Percentiles rank a stretch among this genome's conserved stretches.
These are phyloP conservation scores for Diplodia seriata DNA, from an alignment of 2,329 filamentous ascomycete species.

Conservation along the genomic window DNA sequence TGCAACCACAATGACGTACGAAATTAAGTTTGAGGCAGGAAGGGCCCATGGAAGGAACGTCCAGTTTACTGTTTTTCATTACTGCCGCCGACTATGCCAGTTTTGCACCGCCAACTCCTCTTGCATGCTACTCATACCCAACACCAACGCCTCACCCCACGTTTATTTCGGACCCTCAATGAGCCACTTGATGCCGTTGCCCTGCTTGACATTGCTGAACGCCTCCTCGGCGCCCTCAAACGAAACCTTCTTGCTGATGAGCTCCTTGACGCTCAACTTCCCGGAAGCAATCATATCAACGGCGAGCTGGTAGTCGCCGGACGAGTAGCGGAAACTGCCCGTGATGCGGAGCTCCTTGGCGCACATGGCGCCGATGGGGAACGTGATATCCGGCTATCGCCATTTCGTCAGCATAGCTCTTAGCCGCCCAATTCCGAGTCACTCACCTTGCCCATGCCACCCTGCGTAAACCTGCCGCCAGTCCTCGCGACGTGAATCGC, in stretches of 20 bases:
- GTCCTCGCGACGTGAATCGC: constrained; percentile 57
- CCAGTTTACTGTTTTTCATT: background rate
- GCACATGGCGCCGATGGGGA: constrained; percentile 90
- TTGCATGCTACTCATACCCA: background rate
- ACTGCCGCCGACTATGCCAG: background rate
- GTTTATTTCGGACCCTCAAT: constrained; percentile 50
- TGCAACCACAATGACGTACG: too few relatives aligned
- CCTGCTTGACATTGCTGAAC: constrained; percentile 84
- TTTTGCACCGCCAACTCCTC: constrained; percentile 6
- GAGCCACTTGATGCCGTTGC: constrained; percentile 75
- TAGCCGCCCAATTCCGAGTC: too few relatives aligned
- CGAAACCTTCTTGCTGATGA: constrained; percentile 78
- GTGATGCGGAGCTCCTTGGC: constrained; percentile 86
- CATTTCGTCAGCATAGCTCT: background rate
- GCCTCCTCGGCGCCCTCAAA: constrained; percentile 86
- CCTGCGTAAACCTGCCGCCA: constrained; percentile 57
- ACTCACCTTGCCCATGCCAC: constrained; percentile 76
- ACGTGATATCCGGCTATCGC: constrained; percentile 72
- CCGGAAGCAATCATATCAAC: constrained; percentile 77
- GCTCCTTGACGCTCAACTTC: constrained; percentile 75
- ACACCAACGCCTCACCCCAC: background rate
- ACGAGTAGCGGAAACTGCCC: constrained; percentile 88
- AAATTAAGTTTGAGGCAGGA: too few relatives aligned
- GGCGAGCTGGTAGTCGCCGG: constrained; percentile 85
- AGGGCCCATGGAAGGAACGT: too few relatives aligned